A percentile compares a stretch with the other conserved stretches of the same genome.
phyloP scores from a whole-genome alignment of 805 yeast species.

The Lipomyces yamadae region DNA sequence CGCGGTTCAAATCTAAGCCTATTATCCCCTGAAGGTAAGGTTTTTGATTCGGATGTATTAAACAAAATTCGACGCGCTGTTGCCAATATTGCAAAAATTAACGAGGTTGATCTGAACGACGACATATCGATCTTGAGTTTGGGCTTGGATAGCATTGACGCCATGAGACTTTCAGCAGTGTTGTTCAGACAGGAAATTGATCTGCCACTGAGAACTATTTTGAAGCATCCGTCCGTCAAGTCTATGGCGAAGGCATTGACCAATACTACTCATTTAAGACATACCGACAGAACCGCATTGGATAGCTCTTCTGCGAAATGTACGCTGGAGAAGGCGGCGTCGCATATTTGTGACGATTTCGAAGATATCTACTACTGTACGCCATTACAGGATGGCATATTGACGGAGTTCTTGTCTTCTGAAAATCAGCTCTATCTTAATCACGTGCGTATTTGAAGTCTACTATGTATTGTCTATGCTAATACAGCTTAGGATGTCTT shows the following conservation, averaged over 20 bases:
- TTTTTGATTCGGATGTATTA: neutral
- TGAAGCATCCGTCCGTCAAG: constrained; percentile 27
- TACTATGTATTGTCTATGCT: neutral
- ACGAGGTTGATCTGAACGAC: neutral
- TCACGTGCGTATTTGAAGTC: constrained; percentile 21
- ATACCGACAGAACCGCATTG: neutral
- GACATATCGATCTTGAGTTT: constrained; percentile 30
- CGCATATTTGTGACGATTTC: constrained; percentile 1
- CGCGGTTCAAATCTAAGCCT: neutral
- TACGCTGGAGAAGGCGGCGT: neutral
- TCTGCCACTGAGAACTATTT: constrained; percentile 25
- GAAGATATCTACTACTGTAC: constrained; percentile 34
- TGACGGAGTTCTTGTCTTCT: constrained; percentile 26
- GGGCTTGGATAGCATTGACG: constrained; percentile 40
- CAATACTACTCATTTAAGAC: neutral
- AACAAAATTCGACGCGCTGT: constrained; percentile 2
- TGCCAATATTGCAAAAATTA: constrained; percentile 17
- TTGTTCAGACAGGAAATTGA: constrained; percentile 14
- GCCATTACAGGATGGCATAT: constrained; percentile 39
- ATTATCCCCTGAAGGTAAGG: neutral
- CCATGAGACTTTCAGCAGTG: constrained; percentile 34
- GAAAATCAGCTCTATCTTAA: constrained; percentile 24
- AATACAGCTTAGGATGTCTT: constrained; percentile 25
- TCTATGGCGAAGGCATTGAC: constrained; percentile 15
- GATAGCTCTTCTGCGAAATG: neutral